Percentiles rank a stretch among this genome's conserved stretches.
phyloP scores from a whole-genome alignment of 2,329 filamentous ascomycete species.

The Xylariomycetidae sp. region DNA sequence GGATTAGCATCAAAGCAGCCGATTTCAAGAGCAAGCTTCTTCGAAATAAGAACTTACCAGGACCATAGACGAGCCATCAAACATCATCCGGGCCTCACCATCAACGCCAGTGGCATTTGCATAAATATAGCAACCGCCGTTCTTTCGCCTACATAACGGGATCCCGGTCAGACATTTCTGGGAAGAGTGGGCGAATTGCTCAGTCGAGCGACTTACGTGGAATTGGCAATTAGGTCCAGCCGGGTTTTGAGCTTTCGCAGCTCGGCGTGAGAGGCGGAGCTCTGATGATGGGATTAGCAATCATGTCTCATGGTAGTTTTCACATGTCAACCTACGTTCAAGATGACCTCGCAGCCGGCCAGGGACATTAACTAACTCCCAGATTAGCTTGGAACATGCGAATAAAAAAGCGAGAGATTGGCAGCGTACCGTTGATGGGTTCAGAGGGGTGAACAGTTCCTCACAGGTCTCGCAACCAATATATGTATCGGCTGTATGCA shows the following conservation, averaged over 20 bases:
- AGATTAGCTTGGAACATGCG: no score
- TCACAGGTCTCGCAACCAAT: conserved; percentile 35
- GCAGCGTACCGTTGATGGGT: conserved; percentile 9
- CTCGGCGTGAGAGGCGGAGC: conserved; percentile 10
- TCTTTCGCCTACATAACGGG: conserved; percentile 8
- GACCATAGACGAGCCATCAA: conserved; percentile 11
- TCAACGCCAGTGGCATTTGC: conserved; percentile 10
- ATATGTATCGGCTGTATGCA: conserved; percentile 34
- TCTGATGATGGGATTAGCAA: conserved; percentile 1
- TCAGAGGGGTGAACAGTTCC: conserved; percentile 8
- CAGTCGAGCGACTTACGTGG: conserved; percentile 7
- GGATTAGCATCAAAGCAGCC: no score
- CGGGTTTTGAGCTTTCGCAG: conserved; percentile 11
- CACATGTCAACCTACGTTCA: conserved; percentile 7
- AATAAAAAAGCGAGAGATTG: no score
- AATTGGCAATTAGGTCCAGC: conserved; percentile 13
- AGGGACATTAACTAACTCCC: conserved; percentile 12
- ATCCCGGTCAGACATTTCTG: no score
- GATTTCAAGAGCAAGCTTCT: no score
- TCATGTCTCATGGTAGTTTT: not conserved
- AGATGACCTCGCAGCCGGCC: conserved; percentile 5
- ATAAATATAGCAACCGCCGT: conserved; percentile 11
- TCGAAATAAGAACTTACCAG: conserved; percentile 1
- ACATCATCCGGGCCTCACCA: conserved; percentile 11
- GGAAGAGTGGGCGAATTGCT: no score